Evolutionary conservation across 768 basidiomycete genomes (phyloP).

Genomic region (Bullera alba): DNA sequence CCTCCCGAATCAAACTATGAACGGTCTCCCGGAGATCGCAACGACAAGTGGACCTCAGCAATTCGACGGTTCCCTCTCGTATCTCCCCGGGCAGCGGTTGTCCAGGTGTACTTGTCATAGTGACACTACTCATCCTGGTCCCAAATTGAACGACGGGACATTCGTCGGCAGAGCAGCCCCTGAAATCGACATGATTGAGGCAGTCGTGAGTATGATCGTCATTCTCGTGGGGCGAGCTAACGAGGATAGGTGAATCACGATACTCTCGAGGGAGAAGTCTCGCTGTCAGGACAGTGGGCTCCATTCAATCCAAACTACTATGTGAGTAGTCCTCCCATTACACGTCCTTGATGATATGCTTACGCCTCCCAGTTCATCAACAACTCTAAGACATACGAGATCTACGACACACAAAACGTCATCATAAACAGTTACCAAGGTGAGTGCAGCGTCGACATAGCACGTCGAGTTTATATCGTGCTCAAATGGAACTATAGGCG

Average conservation of each 20-base stretch:
- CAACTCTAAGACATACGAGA: slow-evolving; percentile 55
- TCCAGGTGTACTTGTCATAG: slow-evolving; percentile 81
- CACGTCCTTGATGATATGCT: not conserved
- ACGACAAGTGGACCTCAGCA: slow-evolving; percentile 56
- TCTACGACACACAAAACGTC: slow-evolving; percentile 49
- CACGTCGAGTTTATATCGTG: not conserved
- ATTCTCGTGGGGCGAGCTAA: not conserved
- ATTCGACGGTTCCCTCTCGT: slow-evolving; percentile 60
- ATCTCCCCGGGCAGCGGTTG: slow-evolving; percentile 77
- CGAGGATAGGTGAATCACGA: slow-evolving; percentile 18
- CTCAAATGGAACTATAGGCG: slow-evolving; percentile 51
- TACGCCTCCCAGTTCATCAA: slow-evolving; percentile 45
- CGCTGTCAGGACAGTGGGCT: slow-evolving; percentile 66
- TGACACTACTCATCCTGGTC: slow-evolving; percentile 76
- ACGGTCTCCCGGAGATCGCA: slow-evolving; percentile 58
- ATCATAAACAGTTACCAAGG: not conserved
- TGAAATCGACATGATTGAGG: slow-evolving; percentile 87
- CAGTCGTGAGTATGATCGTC: slow-evolving; percentile 50
- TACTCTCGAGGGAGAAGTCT: slow-evolving; percentile 55
- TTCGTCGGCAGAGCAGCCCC: slow-evolving; percentile 77
- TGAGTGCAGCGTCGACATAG: too few species aligned
- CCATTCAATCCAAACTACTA: slow-evolving; percentile 69
- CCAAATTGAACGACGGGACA: slow-evolving; percentile 65
- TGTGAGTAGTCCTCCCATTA: slow-evolving; percentile 11
- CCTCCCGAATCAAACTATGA: slow-evolving; percentile 66